Evolutionary conservation across 75 land plant genomes (phyloP), one percentile per base, ranked within the genome.

Genomic region (Pinus tabuliformis): DNA sequence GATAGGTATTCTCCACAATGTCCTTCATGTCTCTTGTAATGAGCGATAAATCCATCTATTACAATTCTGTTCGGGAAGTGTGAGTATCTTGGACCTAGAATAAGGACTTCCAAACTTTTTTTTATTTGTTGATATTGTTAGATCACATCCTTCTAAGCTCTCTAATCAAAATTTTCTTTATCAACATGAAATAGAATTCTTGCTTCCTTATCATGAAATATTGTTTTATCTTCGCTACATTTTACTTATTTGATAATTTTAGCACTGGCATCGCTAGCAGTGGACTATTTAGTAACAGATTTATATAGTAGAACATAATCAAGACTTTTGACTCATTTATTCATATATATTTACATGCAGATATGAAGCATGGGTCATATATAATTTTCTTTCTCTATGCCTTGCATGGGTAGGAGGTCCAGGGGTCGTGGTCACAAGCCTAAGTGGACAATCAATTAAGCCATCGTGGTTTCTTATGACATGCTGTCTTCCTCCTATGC

Each of bases 331-430:
- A 66, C 73, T 21, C 28, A 76, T 49, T 26, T 57, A 24, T 57
- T 78, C 26, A 14, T 65, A 22, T 28, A 18, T 15, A 9, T 33
- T 33, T 12, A 70, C n/a, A 49, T 39, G 86, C 87, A 86, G 88
- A 30, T 86, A 86, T 68, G 88, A 86, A 76, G 88, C 88, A 0
- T 86, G 85, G 82, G 88, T 86, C 49, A 86, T 86, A n/a, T 86
- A 86, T 78, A 86, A 86, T 78, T 86, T 86, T 63, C 75, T 86
- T 42, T 86, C 88, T 24, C 72, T 86, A 64, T 86, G 88, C 61
- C 87, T 86, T 80, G 88, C 88, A 24, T 86, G 82, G 83, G 71
- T 86, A 56, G 88, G 88, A 45, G 88, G 88, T 28, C 88, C 88
- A 13, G 88, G 88, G 14, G 86, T 66, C 14, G 88, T 76, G 45